phyloP scores from a whole-genome alignment of 805 yeast species.

The Jamesozyma lodderae region DNA sequence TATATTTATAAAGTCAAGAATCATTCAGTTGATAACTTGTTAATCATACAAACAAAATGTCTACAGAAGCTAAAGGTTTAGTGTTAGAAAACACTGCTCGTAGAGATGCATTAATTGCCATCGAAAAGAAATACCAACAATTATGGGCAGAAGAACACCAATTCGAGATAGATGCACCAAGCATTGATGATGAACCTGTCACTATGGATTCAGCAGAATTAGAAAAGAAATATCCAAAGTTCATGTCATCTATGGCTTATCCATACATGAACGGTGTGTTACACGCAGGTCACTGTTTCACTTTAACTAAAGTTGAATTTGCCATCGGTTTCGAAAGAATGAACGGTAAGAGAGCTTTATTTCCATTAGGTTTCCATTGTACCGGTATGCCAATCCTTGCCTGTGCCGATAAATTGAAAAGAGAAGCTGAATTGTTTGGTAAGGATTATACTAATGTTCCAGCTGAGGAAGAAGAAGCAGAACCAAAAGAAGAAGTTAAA shows the following conservation, averaged over 20 bases:
- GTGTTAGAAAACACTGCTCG: slow-evolving; percentile 64
- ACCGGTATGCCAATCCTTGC: slow-evolving; percentile 98
- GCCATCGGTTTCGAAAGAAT: slow-evolving; percentile 90
- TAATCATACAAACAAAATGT: slow-evolving; percentile 11
- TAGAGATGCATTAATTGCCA: slow-evolving; percentile 84
- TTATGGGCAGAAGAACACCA: slow-evolving; percentile 80
- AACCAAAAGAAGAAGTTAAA: slow-evolving; percentile 24
- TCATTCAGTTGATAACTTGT: neutral
- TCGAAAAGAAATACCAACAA: slow-evolving; percentile 81
- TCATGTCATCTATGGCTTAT: slow-evolving; percentile 89
- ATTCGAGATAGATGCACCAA: slow-evolving; percentile 85
- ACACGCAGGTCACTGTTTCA: slow-evolving; percentile 96
- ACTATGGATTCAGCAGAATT: slow-evolving; percentile 56
- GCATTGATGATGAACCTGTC: slow-evolving; percentile 51
- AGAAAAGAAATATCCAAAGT: slow-evolving; percentile 74
- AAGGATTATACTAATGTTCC: slow-evolving; percentile 64
- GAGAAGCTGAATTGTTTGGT: slow-evolving; percentile 91
- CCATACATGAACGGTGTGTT: slow-evolving; percentile 98
- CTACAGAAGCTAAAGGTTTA: slow-evolving; percentile 27
- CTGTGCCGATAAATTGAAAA: slow-evolving; percentile 86
- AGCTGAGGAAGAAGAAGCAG: slow-evolving; percentile 43
- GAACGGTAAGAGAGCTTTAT: slow-evolving; percentile 84
- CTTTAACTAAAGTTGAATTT: slow-evolving; percentile 88
- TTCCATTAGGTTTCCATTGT: slow-evolving; percentile 97
- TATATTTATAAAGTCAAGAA: too few relatives aligned